Conservation (phyloP, 2,329 filamentous ascomycete species). For the Zymoseptoria pseudotritici region DNA sequence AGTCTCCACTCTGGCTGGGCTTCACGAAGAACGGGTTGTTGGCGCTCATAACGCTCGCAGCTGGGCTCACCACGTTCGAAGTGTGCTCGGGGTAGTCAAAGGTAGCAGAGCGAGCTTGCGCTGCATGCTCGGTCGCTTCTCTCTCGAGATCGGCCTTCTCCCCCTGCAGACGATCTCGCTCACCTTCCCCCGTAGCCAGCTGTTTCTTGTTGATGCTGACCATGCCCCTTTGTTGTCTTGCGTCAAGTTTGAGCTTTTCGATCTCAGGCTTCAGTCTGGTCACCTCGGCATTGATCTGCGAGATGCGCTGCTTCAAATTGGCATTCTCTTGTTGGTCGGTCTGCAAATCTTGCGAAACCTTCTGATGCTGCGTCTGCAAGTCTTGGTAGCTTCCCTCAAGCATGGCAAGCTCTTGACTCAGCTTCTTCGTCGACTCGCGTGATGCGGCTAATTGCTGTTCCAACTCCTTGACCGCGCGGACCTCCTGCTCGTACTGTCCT, state of each 20-base stretch:
- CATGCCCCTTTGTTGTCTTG: slow-evolving; percentile 88
- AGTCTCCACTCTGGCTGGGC: slow-evolving; percentile 27
- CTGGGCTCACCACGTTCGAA: slow-evolving; percentile 19
- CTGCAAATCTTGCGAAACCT: slow-evolving; percentile 66
- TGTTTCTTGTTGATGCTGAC: slow-evolving; percentile 99
- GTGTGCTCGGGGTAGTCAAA: slow-evolving; percentile 6
- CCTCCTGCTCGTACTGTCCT: slow-evolving; percentile 86
- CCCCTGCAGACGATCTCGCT: slow-evolving; percentile 76
- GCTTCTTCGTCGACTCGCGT: slow-evolving; percentile 71
- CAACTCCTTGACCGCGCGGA: slow-evolving; percentile 72
- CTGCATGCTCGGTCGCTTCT: slow-evolving; percentile 25
- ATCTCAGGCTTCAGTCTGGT: slow-evolving; percentile 79
- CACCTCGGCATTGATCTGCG: slow-evolving; percentile 73
- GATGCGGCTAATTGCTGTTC: slow-evolving; percentile 75
- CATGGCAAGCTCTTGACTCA: slow-evolving; percentile 76
- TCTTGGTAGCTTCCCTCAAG: slow-evolving; percentile 77
- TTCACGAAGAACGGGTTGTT: slow-evolving; percentile 94
- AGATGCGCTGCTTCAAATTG: slow-evolving; percentile 78
- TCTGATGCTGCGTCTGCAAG: slow-evolving; percentile 72
- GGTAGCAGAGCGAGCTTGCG: slow-evolving; percentile 13
- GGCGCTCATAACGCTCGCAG: slow-evolving; percentile 35
- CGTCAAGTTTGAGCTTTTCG: slow-evolving; percentile 87
- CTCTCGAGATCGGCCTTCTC: slow-evolving; percentile 69
- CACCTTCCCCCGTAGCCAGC: slow-evolving; percentile 76
- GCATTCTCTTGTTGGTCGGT: slow-evolving; percentile 85